A percentile compares a stretch with the other conserved stretches of the same genome.
phyloP scores from a whole-genome alignment of 2,329 filamentous ascomycete species.

The Corinectria fuckeliana region DNA sequence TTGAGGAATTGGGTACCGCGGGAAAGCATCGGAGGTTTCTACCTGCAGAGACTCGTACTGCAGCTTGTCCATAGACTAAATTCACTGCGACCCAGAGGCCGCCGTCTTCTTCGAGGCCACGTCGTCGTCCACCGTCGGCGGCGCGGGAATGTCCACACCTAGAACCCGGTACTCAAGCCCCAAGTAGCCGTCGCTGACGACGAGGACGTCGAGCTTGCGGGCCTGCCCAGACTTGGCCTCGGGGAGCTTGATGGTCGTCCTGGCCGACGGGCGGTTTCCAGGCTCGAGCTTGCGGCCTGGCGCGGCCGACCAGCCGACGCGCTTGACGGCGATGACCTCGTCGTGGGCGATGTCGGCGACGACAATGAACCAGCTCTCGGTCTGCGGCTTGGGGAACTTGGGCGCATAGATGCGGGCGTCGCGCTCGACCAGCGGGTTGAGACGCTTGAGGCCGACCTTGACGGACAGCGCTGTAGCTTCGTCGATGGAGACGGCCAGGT shows the following conservation, averaged over 20 bases:
- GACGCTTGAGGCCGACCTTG: conserved; percentile 67
- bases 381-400: conserved; percentile 91
- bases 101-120: conserved; percentile 49
- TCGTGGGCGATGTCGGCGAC: conserved; percentile 71
- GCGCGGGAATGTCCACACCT: conserved; percentile 59
- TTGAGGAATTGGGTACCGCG: conserved; percentile 15
- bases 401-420: conserved; percentile 85
- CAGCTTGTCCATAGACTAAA: conserved; percentile 27
- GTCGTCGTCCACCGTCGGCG: conserved; percentile 56
- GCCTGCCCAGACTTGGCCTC: conserved; percentile 51
- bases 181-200: conserved; percentile 88
- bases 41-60: conserved; percentile 7
- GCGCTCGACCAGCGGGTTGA: conserved; percentile 68
- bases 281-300: conserved; percentile 43
- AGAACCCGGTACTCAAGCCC: conserved; percentile 67
- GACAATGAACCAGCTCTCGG: conserved; percentile 89
- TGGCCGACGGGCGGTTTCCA: conserved; percentile 58
- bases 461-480: conserved; percentile 68
- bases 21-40: not conserved
- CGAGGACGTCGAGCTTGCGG: conserved; percentile 73
- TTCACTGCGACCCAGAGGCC: conserved; percentile 26
- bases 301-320: conserved; percentile 71
- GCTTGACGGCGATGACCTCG: conserved; percentile 85
- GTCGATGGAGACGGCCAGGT: conserved; percentile 67
- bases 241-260: conserved; percentile 67